These are phyloP conservation scores for Mortierella sp. DNA, from an alignment of 371 early-diverging fungal species.

Conservation along the genomic window DNA sequence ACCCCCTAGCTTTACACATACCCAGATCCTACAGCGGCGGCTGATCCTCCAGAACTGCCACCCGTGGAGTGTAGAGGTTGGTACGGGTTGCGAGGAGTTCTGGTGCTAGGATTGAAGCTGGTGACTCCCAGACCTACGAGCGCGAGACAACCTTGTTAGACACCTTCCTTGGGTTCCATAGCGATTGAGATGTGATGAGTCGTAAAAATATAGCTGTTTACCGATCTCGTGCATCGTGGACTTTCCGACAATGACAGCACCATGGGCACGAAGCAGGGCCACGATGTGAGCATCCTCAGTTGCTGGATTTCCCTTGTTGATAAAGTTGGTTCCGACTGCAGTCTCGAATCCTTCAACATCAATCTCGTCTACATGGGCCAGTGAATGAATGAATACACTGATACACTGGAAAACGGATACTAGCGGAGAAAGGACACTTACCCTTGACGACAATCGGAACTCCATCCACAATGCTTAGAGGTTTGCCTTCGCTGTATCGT, in stretches of 20 bases:
- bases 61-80: conserved; percentile 67
- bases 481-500: conserved; percentile 61
- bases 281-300: conserved; percentile 62
- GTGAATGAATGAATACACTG: no score
- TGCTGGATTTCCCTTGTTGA: conserved; percentile 62
- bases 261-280: conserved; percentile 59
- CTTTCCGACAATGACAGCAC: conserved; percentile 71
- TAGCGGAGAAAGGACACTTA: conserved; percentile 8
- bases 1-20: conserved; percentile 1
- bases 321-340: conserved; percentile 65
- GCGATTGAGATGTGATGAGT: no score
- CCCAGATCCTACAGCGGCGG: conserved; percentile 69
- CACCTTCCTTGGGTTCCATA: no score
- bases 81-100: conserved; percentile 77
- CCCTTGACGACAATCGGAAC: conserved; percentile 68
- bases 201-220: conserved; percentile 13
- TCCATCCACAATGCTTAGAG: conserved; percentile 75
- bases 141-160: no score
- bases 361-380: conserved; percentile 56
- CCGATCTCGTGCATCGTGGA: conserved; percentile 70
- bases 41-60: conserved; percentile 78
- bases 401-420: neutral
- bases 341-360: conserved; percentile 67
- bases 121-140: conserved; percentile 50
- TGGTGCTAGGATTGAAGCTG: conserved; percentile 64